Evolutionary conservation across 1,284 basidiomycete genomes (phyloP).

Genomic region (Austroboletus niveus): DNA sequence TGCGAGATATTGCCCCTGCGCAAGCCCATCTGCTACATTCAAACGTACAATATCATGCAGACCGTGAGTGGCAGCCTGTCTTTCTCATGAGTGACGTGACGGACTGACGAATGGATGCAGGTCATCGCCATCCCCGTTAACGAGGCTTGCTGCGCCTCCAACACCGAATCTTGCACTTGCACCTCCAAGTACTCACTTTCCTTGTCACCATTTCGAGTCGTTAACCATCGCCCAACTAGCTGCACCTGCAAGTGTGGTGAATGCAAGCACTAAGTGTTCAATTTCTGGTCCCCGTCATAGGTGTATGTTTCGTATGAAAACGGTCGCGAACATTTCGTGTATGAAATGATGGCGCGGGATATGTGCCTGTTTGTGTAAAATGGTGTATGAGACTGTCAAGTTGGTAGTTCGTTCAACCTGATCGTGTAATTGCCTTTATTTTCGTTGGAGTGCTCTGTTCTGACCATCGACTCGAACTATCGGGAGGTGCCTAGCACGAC

Average conservation of each 20-base stretch:
- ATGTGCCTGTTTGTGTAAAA: too few relatives aligned
- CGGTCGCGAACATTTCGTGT: too few relatives aligned
- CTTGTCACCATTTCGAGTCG: not conserved
- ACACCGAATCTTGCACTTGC: conserved; percentile 12
- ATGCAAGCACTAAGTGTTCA: conserved; percentile 18
- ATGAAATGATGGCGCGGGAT: too few relatives aligned
- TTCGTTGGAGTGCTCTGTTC: too few relatives aligned
- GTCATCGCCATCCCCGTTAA: conserved; percentile 22
- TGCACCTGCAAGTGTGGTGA: conserved; percentile 19
- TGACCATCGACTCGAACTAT: too few relatives aligned
- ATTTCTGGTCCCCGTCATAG: too few relatives aligned
- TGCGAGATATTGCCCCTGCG: too few relatives aligned
- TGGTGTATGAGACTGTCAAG: too few relatives aligned
- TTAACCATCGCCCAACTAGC: conserved; percentile 8
- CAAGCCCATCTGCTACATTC: not conserved
- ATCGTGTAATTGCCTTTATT: too few relatives aligned
- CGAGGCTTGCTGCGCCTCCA: conserved; percentile 20
- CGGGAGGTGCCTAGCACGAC: too few relatives aligned
- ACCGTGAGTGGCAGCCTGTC: conserved; percentile 10
- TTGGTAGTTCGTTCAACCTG: too few relatives aligned
- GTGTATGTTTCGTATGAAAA: too few relatives aligned
- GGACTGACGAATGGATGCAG: conserved; percentile 4
- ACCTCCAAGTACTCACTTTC: conserved; percentile 5
- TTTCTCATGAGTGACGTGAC: not conserved
- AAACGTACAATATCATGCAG: conserved; percentile 13